phyloP scores from a whole-genome alignment of 306 rosid species.

The Vicia villosa region DNA sequence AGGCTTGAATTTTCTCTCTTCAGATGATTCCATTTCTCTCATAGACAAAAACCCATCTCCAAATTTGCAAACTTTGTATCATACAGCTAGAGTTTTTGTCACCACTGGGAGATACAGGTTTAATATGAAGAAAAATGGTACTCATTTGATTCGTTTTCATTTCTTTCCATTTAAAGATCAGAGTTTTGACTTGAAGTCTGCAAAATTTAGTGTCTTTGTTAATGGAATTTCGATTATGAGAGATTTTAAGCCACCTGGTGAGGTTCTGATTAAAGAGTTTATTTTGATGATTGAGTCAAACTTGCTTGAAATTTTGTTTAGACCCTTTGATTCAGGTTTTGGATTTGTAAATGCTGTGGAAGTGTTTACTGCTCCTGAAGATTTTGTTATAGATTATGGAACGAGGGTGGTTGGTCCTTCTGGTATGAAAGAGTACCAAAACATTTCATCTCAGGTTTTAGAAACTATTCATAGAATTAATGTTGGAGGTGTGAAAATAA shows the following conservation, averaged over 20 bases:
- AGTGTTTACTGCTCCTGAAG: slow-evolving; percentile 76
- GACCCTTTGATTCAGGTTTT: slow-evolving; percentile 55
- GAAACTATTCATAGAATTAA: slow-evolving; percentile 88
- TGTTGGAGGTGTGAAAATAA: slow-evolving; percentile 81
- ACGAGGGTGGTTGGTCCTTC: slow-evolving; percentile 54
- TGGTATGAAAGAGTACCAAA: slow-evolving; percentile 54
- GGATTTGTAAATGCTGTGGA: slow-evolving; percentile 84
- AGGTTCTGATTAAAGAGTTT: slow-evolving; percentile 59
- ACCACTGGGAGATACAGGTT: slow-evolving; percentile 57
- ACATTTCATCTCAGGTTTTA: slow-evolving; percentile 68
- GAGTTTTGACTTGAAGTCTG: slow-evolving; percentile 54
- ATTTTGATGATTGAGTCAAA: slow-evolving; percentile 55
- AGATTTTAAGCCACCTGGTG: slow-evolving; percentile 38
- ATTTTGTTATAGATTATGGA: slow-evolving; percentile 72
- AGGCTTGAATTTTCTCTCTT: slow-evolving; percentile 52
- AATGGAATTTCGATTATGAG: slow-evolving; percentile 47
- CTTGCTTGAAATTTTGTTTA: slow-evolving; percentile 58
- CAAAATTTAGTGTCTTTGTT: slow-evolving; percentile 62
- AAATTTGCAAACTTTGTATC: slow-evolving; percentile 51
- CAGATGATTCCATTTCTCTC: slow-evolving; percentile 53
- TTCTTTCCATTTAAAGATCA: slow-evolving; percentile 73
- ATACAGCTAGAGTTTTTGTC: slow-evolving; percentile 81
- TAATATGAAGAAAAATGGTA: slow-evolving; percentile 67
- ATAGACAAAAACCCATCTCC: slow-evolving; percentile 55
- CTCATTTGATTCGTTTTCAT: slow-evolving; percentile 82